Conservation (phyloP, 768 basidiomycete species). For the Xerocomellus intermedius region DNA sequence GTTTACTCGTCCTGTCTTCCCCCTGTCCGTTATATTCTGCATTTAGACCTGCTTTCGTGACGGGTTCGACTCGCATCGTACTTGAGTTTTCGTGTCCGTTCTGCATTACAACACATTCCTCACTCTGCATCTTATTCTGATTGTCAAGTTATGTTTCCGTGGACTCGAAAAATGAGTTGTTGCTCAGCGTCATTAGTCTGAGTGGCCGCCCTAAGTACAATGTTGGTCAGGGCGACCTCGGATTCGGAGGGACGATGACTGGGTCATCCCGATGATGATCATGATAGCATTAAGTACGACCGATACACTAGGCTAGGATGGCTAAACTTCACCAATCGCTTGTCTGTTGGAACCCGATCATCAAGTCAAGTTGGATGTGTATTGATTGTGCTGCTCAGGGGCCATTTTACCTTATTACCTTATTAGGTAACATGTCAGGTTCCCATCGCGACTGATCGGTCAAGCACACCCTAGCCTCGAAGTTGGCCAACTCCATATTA, state of each 20-base stretch:
- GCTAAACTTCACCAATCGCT: too few species aligned
- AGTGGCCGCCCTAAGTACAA: too few species aligned
- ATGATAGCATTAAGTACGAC: too few species aligned
- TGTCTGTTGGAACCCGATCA: too few species aligned
- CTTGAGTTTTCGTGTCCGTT: conserved; percentile 1
- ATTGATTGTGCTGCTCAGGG: neutral
- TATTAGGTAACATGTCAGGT: neutral
- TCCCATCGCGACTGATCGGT: conserved; percentile 19
- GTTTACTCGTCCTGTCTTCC: neutral
- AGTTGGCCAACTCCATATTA: neutral
- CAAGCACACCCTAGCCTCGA: neutral
- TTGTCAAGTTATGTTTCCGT: neutral
- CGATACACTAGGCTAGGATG: too few species aligned
- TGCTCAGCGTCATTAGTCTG: too few species aligned
- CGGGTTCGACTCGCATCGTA: neutral
- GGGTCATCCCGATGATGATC: too few species aligned
- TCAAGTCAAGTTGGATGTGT: too few species aligned
- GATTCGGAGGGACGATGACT: too few species aligned
- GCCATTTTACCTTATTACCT: neutral
- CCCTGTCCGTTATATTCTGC: neutral
- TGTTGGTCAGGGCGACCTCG: too few species aligned
- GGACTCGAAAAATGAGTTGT: neutral
- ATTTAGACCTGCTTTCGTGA: neutral
- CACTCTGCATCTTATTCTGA: conserved; percentile 2
- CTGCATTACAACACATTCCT: conserved; percentile 1